A percentile compares a stretch with the other conserved stretches of the same genome.
Evolutionary conservation across 139 green algal species (phyloP).

Genomic region (Chlorella sp.): DNA sequence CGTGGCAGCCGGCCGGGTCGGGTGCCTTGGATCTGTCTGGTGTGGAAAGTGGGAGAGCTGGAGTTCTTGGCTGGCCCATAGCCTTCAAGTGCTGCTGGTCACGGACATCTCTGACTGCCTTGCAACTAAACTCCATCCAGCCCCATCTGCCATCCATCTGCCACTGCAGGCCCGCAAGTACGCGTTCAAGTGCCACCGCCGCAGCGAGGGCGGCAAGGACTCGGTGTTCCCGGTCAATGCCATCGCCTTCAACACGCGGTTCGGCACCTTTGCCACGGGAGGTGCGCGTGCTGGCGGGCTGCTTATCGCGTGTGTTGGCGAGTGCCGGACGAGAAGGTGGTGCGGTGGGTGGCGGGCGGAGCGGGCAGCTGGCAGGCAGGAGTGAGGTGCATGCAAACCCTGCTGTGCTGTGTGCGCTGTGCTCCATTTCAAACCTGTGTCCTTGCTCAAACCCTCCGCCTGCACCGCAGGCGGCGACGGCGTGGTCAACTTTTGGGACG

Average conservation of each 20-base stretch:
- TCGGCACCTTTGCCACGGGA: constrained; percentile 93
- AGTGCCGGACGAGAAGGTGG: too few relatives aligned
- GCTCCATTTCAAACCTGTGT: background rate
- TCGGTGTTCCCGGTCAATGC: constrained; percentile 88
- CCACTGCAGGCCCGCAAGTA: constrained; percentile 75
- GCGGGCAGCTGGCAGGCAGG: background rate
- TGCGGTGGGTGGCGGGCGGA: background rate
- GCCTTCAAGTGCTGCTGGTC: background rate
- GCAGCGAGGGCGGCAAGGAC: constrained; percentile 60
- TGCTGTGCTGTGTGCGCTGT: background rate
- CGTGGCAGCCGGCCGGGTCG: too few relatives aligned
- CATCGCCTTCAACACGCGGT: constrained; percentile 79
- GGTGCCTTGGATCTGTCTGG: background rate
- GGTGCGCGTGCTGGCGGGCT: constrained; percentile 29
- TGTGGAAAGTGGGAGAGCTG: background rate
- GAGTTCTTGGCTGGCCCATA: too few relatives aligned
- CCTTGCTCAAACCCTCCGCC: too few relatives aligned
- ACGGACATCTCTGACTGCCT: too few relatives aligned
- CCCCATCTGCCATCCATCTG: background rate
- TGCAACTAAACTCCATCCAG: too few relatives aligned
- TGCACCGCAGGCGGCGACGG: constrained; percentile 78
- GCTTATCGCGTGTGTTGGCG: too few relatives aligned
- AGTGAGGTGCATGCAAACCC: background rate
- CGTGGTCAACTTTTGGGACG: constrained; percentile 92
- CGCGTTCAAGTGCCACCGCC: constrained; percentile 93